Percentiles rank a stretch among this genome's conserved stretches.
phyloP scores from a whole-genome alignment of 768 basidiomycete genomes.

The Collybiopsis confluens region DNA sequence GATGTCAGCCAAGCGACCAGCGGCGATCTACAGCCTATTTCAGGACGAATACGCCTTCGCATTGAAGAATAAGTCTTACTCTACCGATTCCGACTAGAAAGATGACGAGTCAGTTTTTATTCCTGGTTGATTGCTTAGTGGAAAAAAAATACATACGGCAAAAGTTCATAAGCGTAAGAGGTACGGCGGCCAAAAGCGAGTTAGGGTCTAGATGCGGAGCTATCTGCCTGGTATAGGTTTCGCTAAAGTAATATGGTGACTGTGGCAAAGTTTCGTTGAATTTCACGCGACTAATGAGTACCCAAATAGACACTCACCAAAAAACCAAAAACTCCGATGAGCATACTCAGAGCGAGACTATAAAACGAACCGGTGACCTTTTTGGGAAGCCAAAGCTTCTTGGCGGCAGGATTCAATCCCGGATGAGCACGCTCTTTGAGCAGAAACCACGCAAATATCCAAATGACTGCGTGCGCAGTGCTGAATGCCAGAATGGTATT shows the following conservation, averaged over 20 bases:
- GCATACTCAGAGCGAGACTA: slow-evolving; percentile 26
- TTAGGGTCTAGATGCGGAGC: slow-evolving; percentile 14
- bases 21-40: slow-evolving; percentile 19
- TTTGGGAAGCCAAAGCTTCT: slow-evolving; percentile 19
- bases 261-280: not conserved
- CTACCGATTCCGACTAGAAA: slow-evolving; percentile 17
- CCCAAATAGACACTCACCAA: slow-evolving; percentile 9
- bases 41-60: not conserved
- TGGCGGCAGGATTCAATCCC: slow-evolving; percentile 1
- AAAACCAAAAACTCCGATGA: slow-evolving; percentile 23
- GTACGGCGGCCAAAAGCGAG: slow-evolving; percentile 18
- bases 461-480: slow-evolving; percentile 20
- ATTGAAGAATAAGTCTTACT: no score
- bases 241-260: slow-evolving; percentile 20
- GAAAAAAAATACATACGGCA: slow-evolving; percentile 12
- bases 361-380: slow-evolving; percentile 22
- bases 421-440: slow-evolving; percentile 23
- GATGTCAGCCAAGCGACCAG: slow-evolving; percentile 33
- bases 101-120: not conserved
- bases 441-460: slow-evolving; percentile 23
- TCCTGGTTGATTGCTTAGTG: not conserved
- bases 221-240: slow-evolving; percentile 15
- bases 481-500: slow-evolving; percentile 27
- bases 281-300: not conserved
- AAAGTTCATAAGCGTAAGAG: slow-evolving; percentile 20